Base-by-base conservation (phyloP, 768 basidiomycete species). In the Trichaptum fuscoviolaceum region DNA sequence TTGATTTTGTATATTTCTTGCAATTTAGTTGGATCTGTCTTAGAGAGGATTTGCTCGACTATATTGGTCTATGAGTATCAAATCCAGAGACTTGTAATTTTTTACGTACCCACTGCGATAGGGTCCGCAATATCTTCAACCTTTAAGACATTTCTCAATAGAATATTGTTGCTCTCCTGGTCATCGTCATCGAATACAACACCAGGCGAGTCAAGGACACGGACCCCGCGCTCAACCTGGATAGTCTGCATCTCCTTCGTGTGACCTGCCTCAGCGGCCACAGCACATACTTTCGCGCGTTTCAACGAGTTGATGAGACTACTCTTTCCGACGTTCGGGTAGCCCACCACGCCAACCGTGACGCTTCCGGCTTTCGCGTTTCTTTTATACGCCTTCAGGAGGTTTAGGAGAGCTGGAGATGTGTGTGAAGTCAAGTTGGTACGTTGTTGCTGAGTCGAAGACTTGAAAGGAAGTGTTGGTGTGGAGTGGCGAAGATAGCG, bases 261-360 rank as follows among this genome's bases (percentile, higher is more conserved):
- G 72, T 95, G 94, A 2, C 96, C 96, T 0, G 97, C 90, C 71
- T 95, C 94, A 10, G 96, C 92, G 17, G 96, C 96, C 6, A 98
- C 95, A 1, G 90, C 88, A 72, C 96, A 99, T n/a, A 85, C 94
- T 78, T 92, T 95, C 67, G 87, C 85, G 42, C 94, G 80, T 77
- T 95, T 95, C 63, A 99, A 78, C 58, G 93, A 91, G 75, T 99
- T 99, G 76, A 99, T 95, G 66, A 99, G 74, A 72, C 89, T 92
- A 66, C 93, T 96, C 79, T 99, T 99, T 17, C 96, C 96, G 60
- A 99, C 96, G 76, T 99, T 99, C 0, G 96, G 96, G 77, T 95
- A 96, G 1, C 96, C 96, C 4, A 98, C 92, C 20, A 99, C 92
- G 18, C 95, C 95, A 63, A 96, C 85, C 0, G 93, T 95, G 63